Conservation (phyloP, 2,329 filamentous ascomycete species). For the Catunica adiposa region DNA sequence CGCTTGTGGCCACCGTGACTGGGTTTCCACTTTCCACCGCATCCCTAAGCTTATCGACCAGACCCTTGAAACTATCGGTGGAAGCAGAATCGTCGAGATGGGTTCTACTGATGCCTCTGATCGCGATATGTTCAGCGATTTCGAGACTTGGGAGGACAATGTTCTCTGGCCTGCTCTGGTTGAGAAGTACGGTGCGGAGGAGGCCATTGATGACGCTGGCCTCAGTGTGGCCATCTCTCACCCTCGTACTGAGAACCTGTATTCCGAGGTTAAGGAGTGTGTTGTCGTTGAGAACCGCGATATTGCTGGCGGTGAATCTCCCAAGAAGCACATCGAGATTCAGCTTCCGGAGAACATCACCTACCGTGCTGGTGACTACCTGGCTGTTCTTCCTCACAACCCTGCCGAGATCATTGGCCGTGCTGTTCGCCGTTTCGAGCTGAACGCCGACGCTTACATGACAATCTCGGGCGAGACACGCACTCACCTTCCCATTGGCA, state of each 20-base stretch:
- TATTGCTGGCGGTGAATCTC: conserved; percentile 34
- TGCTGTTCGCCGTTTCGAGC: conserved; percentile 46
- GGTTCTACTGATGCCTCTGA: conserved; percentile 44
- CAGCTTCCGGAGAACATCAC: conserved; percentile 47
- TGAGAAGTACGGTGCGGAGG: conserved; percentile 31
- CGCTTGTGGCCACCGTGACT: conserved; percentile 42
- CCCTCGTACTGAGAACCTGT: conserved; percentile 38
- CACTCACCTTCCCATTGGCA: conserved; percentile 37
- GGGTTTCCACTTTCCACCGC: conserved; percentile 47
- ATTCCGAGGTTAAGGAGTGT: conserved; percentile 47
- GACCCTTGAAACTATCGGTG: conserved; percentile 26
- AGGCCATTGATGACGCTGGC: conserved; percentile 19
- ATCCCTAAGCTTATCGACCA: conserved; percentile 48
- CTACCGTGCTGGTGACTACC: conserved; percentile 61
- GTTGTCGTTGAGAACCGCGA: conserved; percentile 36
- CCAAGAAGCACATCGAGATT: conserved; percentile 51
- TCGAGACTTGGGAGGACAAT: conserved; percentile 51
- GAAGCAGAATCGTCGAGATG: conserved; percentile 25
- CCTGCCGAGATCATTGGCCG: conserved; percentile 42
- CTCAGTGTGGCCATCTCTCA: conserved; percentile 33
- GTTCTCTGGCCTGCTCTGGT: conserved; percentile 33
- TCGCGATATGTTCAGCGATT: conserved; percentile 49
- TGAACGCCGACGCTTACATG: conserved; percentile 53
- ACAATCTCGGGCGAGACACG: conserved; percentile 38
- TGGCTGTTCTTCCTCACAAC: conserved; percentile 58